Evolutionary conservation across 2,329 filamentous ascomycete species (phyloP), one percentile per base, ranked within the genome.

Genomic region (Leptodontidium sp.): DNA sequence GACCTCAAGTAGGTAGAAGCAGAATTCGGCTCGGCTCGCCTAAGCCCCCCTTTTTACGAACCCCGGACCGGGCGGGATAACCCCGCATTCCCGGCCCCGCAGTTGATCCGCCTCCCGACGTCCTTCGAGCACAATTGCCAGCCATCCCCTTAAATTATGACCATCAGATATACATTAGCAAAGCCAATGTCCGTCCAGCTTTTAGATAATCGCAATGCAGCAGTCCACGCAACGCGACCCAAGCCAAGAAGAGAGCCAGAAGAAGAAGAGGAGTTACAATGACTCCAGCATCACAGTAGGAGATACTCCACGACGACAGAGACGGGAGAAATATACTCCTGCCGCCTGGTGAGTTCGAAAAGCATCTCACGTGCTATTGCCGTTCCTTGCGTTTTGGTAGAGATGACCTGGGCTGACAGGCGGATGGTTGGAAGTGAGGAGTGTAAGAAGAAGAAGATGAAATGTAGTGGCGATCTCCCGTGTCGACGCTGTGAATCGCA

Each of bases 391-490:
- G 6, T n/a, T 50, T 50, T 14, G 14, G 29, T 6, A 50, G 17
- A 50, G 15, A 24, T 14, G 14, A 11, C 3, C 11, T 26, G 9
- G 15, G 35, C 55, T 40, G 35, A 59, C 35, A 8, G 21, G 11
- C 9, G 11, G 38, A 12, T 40, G 38, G 11, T 40, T 17, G 9
- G 40, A 40, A 43, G 35, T 17, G 55, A 59, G 35, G 55, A 59
- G 35, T 59, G 55, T 17, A 43, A 59, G 55, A 59, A 59, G 55
- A 59, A 59, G n/a, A 59, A 59, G 55, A 59, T 59, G 11, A 59
- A 59, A 59, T 59, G 55, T 14, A 40, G n/a, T 26, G 38, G 55
- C 1, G 55, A 59, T 15, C 32, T 43, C 8, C 55, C 38, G 5
- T 59, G 55, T 43, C 32, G 12, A 26, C 55, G 55, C n/a, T 59